A percentile compares a stretch with the other conserved stretches of the same genome.
These are phyloP conservation scores for Cylindrodendrum hubeiense DNA, from an alignment of 2,329 filamentous ascomycete species.

Conservation along the genomic window DNA sequence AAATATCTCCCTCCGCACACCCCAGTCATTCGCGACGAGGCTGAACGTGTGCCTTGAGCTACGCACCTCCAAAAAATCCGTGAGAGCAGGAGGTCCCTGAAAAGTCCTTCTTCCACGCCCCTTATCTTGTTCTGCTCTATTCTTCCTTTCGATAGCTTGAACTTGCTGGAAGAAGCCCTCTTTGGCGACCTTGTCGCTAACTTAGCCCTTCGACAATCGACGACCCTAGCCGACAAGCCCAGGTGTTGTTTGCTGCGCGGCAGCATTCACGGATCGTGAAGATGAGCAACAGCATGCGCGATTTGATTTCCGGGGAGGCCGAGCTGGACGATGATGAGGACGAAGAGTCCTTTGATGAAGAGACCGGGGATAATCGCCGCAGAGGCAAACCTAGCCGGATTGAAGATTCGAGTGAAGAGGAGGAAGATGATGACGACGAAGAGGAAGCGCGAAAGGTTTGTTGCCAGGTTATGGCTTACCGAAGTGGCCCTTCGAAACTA, in stretches of 20 bases:
- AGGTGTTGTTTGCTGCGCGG: conserved; percentile 43
- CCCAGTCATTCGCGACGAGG: conserved; percentile 44
- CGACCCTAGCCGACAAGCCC: conserved; percentile 24
- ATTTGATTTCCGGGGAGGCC: conserved; percentile 87
- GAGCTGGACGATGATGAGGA: conserved; percentile 89
- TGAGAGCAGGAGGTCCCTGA: conserved; percentile 32
- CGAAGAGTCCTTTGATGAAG: conserved; percentile 85
- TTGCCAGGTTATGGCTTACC: conserved; percentile 15
- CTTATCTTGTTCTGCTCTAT: conserved; percentile 24
- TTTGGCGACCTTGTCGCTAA: conserved; percentile 10
- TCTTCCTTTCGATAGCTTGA: conserved; percentile 5
- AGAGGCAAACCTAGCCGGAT: conserved; percentile 57
- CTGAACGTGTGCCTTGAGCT: conserved; percentile 44
- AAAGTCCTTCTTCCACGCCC: conserved; percentile 27
- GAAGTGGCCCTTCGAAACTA: background rate
- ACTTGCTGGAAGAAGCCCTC: background rate
- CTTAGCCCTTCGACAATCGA: conserved; percentile 22
- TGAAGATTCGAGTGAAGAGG: conserved; percentile 92
- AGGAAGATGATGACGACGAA: conserved; percentile 92
- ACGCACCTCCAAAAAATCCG: conserved; percentile 43
- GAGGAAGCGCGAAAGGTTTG: conserved; percentile 83
- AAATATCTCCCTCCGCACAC: conserved; percentile 30
- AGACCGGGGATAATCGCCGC: conserved; percentile 70
- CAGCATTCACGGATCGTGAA: conserved; percentile 49
- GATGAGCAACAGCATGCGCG: conserved; percentile 76